Conservation (phyloP, 106 monocot species). For the Dendrobium chrysotoxum region DNA sequence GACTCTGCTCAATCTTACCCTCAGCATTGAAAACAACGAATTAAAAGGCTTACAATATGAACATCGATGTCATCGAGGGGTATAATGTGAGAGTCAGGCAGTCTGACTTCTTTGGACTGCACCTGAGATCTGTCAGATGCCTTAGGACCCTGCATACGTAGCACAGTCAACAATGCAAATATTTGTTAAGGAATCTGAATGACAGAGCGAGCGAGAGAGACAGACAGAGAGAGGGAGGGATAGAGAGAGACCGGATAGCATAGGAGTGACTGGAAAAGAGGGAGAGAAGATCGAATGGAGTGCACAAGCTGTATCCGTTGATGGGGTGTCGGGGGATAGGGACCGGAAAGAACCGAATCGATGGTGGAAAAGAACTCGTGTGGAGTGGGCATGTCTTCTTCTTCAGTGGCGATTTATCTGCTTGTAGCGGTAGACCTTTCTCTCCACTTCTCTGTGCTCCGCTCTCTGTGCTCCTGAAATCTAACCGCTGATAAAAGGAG, state of each 20-base stretch:
- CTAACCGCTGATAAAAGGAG: not conserved
- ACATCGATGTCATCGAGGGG: slow-evolving; percentile 85
- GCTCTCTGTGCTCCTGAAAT: not conserved
- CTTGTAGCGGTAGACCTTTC: not conserved
- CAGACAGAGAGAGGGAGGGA: too few species aligned
- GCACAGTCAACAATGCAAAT: not conserved
- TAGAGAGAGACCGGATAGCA: slow-evolving; percentile 43
- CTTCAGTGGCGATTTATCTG: not conserved
- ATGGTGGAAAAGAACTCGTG: slow-evolving; percentile 53
- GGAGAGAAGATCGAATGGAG: slow-evolving; percentile 56
- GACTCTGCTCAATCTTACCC: not conserved
- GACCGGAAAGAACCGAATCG: slow-evolving; percentile 62
- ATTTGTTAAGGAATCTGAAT: not conserved
- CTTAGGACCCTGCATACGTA: slow-evolving; percentile 48
- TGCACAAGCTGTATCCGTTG: slow-evolving; percentile 82
- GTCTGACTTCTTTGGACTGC: slow-evolving; percentile 66
- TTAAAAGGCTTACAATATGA: slow-evolving; percentile 49
- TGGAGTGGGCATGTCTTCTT: slow-evolving; percentile 38
- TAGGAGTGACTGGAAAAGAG: slow-evolving; percentile 38
- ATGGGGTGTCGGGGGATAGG: slow-evolving; percentile 51
- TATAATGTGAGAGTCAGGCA: slow-evolving; percentile 60
- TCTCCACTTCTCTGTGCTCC: not conserved
- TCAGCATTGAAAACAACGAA: not conserved
- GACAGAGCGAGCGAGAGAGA: not conserved
- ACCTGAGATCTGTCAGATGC: slow-evolving; percentile 79